Conservation (phyloP, 129 eudicot genomes). For the Centella asiatica region DNA sequence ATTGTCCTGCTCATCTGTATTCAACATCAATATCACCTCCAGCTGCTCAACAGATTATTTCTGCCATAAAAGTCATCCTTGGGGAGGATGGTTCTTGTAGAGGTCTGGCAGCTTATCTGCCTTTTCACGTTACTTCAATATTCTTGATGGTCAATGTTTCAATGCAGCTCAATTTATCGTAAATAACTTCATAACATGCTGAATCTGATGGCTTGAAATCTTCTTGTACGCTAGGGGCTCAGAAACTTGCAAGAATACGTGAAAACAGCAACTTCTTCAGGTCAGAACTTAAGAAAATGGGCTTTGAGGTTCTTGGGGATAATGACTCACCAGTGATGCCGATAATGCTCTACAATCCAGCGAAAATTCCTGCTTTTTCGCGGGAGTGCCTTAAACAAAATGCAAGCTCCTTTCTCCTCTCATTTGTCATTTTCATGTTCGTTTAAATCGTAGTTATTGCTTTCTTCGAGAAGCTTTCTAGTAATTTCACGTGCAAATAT, state of each 20-base stretch:
- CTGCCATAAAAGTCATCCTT: constrained; percentile 77
- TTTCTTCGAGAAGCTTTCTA: neutral
- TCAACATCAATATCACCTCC: constrained; percentile 96
- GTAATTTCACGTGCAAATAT: too few species aligned
- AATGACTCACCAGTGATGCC: constrained; percentile 98
- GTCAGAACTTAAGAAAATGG: constrained; percentile 90
- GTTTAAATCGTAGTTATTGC: neutral
- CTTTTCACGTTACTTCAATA: neutral
- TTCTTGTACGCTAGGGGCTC: constrained; percentile 57
- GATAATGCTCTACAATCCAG: constrained; percentile 93
- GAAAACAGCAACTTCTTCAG: constrained; percentile 95
- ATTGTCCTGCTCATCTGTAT: constrained; percentile 91
- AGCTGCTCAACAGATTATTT: constrained; percentile 90
- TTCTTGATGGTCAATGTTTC: neutral
- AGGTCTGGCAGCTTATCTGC: constrained; percentile 35
- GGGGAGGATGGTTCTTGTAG: constrained; percentile 97
- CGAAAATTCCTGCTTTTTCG: constrained; percentile 95
- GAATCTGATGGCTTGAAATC: constrained; percentile 4
- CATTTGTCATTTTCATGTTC: neutral
- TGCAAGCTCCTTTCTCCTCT: constrained; percentile 23
- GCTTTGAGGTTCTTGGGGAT: constrained; percentile 96
- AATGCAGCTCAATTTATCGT: neutral
- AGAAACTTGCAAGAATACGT: constrained; percentile 83
- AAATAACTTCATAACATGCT: neutral
- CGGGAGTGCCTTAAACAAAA: constrained; percentile 89